Conservation (phyloP, 2,329 filamentous ascomycete species). For the Akanthomyces uredinophilus region DNA sequence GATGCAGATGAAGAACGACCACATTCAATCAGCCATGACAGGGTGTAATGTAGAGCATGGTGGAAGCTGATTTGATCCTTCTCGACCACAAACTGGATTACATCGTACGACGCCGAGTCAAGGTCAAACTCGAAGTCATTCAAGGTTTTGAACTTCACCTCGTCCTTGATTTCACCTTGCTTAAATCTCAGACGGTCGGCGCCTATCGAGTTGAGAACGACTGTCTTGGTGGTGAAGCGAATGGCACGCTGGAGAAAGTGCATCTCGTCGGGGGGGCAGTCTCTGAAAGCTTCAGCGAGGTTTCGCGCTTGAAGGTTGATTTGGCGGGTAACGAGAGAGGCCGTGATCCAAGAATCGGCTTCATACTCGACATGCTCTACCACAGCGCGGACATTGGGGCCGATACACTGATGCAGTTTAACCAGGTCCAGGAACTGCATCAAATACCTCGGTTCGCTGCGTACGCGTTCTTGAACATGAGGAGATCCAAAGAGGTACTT, state of each 20-base stretch:
- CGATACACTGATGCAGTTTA: conserved; percentile 95
- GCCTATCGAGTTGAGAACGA: conserved; percentile 85
- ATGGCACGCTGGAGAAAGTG: conserved; percentile 65
- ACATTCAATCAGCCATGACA: conserved; percentile 93
- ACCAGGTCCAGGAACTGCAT: conserved; percentile 93
- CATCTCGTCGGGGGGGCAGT: conserved; percentile 59
- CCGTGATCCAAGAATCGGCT: conserved; percentile 96
- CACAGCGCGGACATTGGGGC: conserved; percentile 82
- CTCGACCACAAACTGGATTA: conserved; percentile 85
- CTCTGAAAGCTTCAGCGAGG: conserved; percentile 79
- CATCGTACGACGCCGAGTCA: conserved; percentile 50
- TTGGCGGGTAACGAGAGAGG: conserved; percentile 87
- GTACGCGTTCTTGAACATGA: conserved; percentile 79
- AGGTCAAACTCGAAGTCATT: conserved; percentile 75
- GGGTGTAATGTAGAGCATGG: conserved; percentile 89
- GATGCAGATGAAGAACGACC: conserved; percentile 69
- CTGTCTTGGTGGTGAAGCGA: conserved; percentile 69
- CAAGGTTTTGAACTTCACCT: conserved; percentile 75
- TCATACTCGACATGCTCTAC: conserved; percentile 98
- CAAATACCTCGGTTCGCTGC: conserved; percentile 79
- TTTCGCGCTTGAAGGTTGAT: conserved; percentile 89
- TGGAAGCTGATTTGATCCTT: conserved; percentile 94
- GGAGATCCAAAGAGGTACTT: conserved; percentile 85
- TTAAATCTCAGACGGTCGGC: conserved; percentile 82
- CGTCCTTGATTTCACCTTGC: conserved; percentile 81